Evolutionary conservation across 2,329 filamentous ascomycete genomes (phyloP).

Genomic region (Diaporthe citriasiana): DNA sequence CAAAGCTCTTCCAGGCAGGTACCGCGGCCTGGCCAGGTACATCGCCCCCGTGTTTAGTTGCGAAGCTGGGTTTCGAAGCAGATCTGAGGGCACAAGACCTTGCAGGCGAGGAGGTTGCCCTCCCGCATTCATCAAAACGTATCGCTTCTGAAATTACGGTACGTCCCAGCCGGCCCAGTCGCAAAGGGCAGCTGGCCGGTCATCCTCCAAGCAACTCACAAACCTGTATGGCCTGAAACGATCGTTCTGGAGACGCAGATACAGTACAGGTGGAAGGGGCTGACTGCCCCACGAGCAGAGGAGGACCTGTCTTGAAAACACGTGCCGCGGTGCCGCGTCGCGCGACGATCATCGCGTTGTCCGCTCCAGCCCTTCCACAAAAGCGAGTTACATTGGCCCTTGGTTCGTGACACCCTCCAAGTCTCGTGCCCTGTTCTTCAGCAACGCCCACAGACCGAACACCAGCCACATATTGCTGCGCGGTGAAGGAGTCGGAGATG

Average conservation of each 20-base stretch:
- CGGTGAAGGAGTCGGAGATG: background rate
- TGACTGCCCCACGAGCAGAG: background rate
- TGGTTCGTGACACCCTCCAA: slow-evolving; percentile 15
- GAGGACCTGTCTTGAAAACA: slow-evolving; percentile 7
- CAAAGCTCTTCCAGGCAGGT: background rate
- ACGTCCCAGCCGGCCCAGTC: background rate
- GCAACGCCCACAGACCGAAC: background rate
- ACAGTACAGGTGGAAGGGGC: background rate
- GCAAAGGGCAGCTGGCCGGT: background rate
- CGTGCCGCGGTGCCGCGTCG: slow-evolving; percentile 3
- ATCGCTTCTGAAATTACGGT: background rate
- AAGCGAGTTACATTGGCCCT: background rate
- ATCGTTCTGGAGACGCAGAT: background rate
- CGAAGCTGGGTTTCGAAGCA: no score
- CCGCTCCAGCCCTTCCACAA: background rate
- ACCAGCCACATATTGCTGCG: slow-evolving; percentile 9
- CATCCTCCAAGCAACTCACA: background rate
- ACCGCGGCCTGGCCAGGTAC: background rate
- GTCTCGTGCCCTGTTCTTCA: background rate
- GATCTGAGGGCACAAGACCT: background rate
- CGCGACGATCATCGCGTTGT: background rate
- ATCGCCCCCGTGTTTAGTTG: background rate
- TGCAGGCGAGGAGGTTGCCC: background rate
- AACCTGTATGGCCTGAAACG: no score
- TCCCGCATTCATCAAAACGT: background rate